phyloP scores from a whole-genome alignment of 805 yeast genomes.

The Nakazawaea populi region DNA sequence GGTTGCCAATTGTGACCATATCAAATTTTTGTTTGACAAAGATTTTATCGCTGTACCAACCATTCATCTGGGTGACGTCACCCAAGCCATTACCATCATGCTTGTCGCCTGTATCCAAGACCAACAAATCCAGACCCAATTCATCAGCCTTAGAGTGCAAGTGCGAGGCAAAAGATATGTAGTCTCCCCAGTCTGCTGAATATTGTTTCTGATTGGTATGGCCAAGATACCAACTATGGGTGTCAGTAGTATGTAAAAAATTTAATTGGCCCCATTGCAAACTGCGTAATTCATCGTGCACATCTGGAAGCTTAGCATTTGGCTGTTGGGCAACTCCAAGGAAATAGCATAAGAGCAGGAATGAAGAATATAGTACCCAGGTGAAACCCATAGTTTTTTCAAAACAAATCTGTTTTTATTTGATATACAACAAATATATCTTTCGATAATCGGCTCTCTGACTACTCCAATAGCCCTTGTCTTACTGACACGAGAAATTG shows the following conservation, averaged over 20 bases:
- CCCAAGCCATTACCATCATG: slow-evolving; percentile 92
- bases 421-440: neutral
- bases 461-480: neutral
- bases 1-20: slow-evolving; percentile 82
- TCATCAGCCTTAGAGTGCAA: slow-evolving; percentile 39
- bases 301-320: slow-evolving; percentile 26
- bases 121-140: slow-evolving; percentile 53
- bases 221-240: slow-evolving; percentile 96
- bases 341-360: neutral
- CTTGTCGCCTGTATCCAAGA: slow-evolving; percentile 88
- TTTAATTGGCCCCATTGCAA: slow-evolving; percentile 68
- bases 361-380: neutral
- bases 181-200: slow-evolving; percentile 91
- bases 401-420: neutral
- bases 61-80: slow-evolving; percentile 75
- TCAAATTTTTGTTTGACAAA: slow-evolving; percentile 68
- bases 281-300: slow-evolving; percentile 39
- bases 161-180: slow-evolving; percentile 57
- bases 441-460: neutral
- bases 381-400: neutral
- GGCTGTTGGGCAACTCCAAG: slow-evolving; percentile 20
- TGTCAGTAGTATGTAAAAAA: slow-evolving; percentile 91
- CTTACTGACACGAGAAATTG: neutral
- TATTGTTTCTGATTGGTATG: slow-evolving; percentile 74
- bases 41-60: slow-evolving; percentile 52